Base-by-base conservation (phyloP, 2,329 filamentous ascomycete species). In the Cyclaneusma minus region DNA sequence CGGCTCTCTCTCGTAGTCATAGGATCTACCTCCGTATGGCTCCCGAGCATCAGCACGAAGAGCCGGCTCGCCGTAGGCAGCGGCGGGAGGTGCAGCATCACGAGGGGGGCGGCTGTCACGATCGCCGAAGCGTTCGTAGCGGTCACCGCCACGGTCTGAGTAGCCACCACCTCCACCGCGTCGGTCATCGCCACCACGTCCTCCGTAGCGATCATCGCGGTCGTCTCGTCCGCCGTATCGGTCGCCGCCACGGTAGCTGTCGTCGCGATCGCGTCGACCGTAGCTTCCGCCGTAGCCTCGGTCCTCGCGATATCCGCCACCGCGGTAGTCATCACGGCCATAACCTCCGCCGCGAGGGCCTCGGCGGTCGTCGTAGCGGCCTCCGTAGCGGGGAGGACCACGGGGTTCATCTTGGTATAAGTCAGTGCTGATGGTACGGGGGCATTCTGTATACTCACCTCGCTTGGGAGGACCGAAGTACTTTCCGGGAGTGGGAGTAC, bases 391-490 rank as follows among this genome's bases (percentile, higher is more conserved):
- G 24, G 43, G 41, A 19, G 40, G 39, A 42, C 31, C 48, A 39
- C 69, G 58, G 40, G 58, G 59, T 40, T 68, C 63, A 47, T 65
- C 59, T 48, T 56, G 53, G 44, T 44, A 42, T 37, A 42, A 36
- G 40, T 45, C 41, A 38, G 40, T 42, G 38, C 43, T 34, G 28
- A 21, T 28, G 17, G 36, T 45, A 51, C 32, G 47, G 49, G 30
- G 55, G 52, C 33, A 56, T 51, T 43, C 53, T 48, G 25, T 28
- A 33, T 36, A 60, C 78, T 62, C 61, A 89, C 85, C 85, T 64
- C 89, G 71, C 74, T 98, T 98, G 37, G 89, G 89, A 35, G 89
- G 89, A 27, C 89, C 89, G 49, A 94, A 95, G 68, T 98, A 98
- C 62, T 95, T 95, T 60, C 89, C 89, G 25, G 89, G 89, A 30